Evolutionary conservation across 805 yeast genomes (phyloP).

Genomic region (Candida krabiensis): DNA sequence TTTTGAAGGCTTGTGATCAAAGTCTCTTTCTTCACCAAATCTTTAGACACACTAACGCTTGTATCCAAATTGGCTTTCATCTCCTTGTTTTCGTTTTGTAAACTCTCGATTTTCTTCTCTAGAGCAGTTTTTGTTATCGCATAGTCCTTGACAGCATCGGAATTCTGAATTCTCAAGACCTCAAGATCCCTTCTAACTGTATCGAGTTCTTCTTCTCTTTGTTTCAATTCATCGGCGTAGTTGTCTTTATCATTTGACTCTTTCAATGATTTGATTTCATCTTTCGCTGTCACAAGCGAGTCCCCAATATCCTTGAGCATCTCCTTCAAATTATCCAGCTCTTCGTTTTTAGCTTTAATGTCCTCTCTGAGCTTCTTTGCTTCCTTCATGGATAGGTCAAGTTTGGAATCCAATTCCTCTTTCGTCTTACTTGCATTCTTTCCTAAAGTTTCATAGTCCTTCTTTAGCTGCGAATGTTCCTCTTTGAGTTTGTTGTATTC

Average conservation of each 20-base stretch:
- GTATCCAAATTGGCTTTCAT: slow-evolving; percentile 8
- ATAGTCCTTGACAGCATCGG: slow-evolving; percentile 36
- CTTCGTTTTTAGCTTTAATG: slow-evolving; percentile 51
- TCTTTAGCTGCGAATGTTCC: slow-evolving; percentile 3
- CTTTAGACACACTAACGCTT: slow-evolving; percentile 4
- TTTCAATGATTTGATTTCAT: slow-evolving; percentile 46
- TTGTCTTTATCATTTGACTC: slow-evolving; percentile 8
- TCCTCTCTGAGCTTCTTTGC: slow-evolving; percentile 25
- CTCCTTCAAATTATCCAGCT: slow-evolving; percentile 69
- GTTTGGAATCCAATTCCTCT: slow-evolving; percentile 3
- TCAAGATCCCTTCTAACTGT: slow-evolving; percentile 23
- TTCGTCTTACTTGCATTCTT: not conserved
- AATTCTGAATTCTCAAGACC: slow-evolving; percentile 36
- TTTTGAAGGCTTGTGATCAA: slow-evolving; percentile 20
- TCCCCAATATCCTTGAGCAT: slow-evolving; percentile 77
- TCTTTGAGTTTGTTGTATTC: slow-evolving; percentile 8
- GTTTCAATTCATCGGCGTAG: slow-evolving; percentile 2
- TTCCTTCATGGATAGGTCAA: slow-evolving; percentile 11
- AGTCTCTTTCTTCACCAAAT: slow-evolving; percentile 13
- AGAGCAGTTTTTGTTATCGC: slow-evolving; percentile 29
- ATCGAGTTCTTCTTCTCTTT: slow-evolving; percentile 21
- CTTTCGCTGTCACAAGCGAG: slow-evolving; percentile 72
- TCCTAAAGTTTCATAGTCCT: slow-evolving; percentile 1
- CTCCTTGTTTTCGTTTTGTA: slow-evolving; percentile 15
- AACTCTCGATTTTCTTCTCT: slow-evolving; percentile 23